Evolutionary conservation across 2,329 filamentous ascomycete genomes (phyloP).

Genomic region (Canariomyces notabilis): DNA sequence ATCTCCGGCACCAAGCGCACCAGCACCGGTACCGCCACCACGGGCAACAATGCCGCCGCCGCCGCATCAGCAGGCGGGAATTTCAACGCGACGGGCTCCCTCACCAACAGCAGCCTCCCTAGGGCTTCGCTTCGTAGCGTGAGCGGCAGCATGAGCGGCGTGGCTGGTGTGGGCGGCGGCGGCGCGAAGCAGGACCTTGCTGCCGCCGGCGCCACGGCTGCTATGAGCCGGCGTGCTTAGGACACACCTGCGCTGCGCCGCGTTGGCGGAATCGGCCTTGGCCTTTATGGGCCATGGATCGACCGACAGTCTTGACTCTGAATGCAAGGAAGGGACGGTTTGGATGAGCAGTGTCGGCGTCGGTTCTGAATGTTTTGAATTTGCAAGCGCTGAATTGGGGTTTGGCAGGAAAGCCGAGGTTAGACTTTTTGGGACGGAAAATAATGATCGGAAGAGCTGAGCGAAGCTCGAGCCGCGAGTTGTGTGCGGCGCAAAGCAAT

Average conservation of each 20-base stretch:
- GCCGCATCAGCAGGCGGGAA: neutral
- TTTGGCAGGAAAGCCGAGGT: too few relatives aligned
- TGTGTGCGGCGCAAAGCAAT: too few relatives aligned
- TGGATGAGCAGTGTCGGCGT: too few relatives aligned
- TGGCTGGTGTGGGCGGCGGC: neutral
- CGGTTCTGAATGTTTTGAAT: too few relatives aligned
- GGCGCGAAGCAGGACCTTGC: slow-evolving; percentile 52
- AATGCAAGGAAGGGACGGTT: too few relatives aligned
- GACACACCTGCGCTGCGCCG: slow-evolving; percentile 7
- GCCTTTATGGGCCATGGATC: too few relatives aligned
- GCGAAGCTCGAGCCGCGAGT: too few relatives aligned
- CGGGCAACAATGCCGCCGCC: slow-evolving; percentile 27
- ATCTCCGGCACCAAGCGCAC: slow-evolving; percentile 45
- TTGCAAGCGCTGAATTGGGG: too few relatives aligned
- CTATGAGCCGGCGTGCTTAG: slow-evolving; percentile 51
- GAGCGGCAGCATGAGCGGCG: slow-evolving; percentile 32
- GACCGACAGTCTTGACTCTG: too few relatives aligned
- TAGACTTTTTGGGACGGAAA: too few relatives aligned
- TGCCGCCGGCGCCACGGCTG: slow-evolving; percentile 53
- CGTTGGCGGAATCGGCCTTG: too few relatives aligned
- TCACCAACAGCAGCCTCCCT: slow-evolving; percentile 47
- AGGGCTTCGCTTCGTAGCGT: slow-evolving; percentile 52
- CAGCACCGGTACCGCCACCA: slow-evolving; percentile 43
- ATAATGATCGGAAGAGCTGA: too few relatives aligned
- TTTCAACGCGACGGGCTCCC: slow-evolving; percentile 13